Evolutionary conservation across 208 protist genomes (phyloP).

Genomic region (Acanthamoeba triangularis): DNA sequence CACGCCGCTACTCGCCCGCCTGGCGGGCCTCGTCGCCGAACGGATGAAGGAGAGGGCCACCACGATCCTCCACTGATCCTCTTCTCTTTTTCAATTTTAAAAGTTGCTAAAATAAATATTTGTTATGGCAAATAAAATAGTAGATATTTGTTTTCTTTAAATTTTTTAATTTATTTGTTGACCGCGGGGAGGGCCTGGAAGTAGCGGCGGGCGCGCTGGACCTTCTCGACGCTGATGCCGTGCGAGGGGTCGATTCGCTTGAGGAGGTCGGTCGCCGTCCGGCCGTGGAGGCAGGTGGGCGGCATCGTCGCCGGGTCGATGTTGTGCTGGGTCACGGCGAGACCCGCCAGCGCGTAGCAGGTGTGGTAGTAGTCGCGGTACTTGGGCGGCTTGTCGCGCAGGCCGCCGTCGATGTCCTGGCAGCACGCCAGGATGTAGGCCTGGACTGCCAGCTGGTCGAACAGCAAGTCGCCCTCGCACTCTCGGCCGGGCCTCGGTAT

Average conservation of each 20-base stretch:
- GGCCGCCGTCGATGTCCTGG: conserved; percentile 85
- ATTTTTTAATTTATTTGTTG: no score
- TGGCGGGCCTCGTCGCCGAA: conserved; percentile 8
- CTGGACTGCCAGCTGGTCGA: conserved; percentile 84
- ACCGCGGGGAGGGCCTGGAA: neutral
- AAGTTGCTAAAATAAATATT: no score
- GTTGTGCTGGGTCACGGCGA: conserved; percentile 88
- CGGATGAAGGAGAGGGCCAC: conserved; percentile 32
- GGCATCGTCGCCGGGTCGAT: neutral
- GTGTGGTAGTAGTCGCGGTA: conserved; percentile 93
- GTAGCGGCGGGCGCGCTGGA: neutral
- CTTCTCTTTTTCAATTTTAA: no score
- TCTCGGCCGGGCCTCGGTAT: neutral
- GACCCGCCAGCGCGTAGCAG: conserved; percentile 91
- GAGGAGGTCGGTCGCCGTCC: conserved; percentile 7
- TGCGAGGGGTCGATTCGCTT: conserved; percentile 9
- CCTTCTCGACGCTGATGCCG: conserved; percentile 28
- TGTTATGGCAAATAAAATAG: no score
- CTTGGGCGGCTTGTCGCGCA: conserved; percentile 91
- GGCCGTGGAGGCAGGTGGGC: neutral
- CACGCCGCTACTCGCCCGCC: neutral
- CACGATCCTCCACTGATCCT: neutral
- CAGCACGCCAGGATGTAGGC: conserved; percentile 89
- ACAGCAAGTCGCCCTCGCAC: conserved; percentile 61
- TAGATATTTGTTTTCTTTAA: no score